Evolutionary conservation across 306 rosid genomes (phyloP).

Genomic region (Quercus bicolor): DNA sequence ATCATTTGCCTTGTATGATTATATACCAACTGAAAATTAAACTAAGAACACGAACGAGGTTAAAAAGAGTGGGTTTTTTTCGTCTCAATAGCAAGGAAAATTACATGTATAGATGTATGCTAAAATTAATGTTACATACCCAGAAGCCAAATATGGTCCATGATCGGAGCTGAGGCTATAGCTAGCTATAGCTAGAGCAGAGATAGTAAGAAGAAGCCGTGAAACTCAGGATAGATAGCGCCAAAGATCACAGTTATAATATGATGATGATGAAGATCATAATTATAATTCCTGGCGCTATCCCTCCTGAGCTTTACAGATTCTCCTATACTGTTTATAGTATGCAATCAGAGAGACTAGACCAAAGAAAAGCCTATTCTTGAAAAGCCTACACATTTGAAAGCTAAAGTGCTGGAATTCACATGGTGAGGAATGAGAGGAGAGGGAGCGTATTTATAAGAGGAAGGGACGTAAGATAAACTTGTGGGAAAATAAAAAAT

Average conservation of each 20-base stretch:
- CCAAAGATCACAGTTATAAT: slow-evolving; percentile 13
- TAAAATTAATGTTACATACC: not conserved
- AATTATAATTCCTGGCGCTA: slow-evolving; percentile 46
- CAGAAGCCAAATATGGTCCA: not conserved
- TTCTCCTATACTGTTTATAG: slow-evolving; percentile 33
- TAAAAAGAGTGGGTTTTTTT: no score
- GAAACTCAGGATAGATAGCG: slow-evolving; percentile 93
- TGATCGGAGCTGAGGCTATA: not conserved
- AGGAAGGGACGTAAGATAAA: slow-evolving; percentile 15
- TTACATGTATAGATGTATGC: no score
- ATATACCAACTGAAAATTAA: no score
- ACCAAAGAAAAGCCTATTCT: not conserved
- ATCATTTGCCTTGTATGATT: no score
- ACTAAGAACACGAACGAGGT: no score
- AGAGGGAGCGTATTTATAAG: slow-evolving; percentile 46
- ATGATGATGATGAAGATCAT: not conserved
- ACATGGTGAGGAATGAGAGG: slow-evolving; percentile 25
- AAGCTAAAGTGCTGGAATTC: not conserved
- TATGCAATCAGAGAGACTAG: not conserved
- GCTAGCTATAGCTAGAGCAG: not conserved
- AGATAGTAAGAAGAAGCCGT: slow-evolving; percentile 47
- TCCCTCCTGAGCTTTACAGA: slow-evolving; percentile 96
- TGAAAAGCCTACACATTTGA: no score
- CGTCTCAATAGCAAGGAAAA: no score
- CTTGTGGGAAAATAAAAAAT: no score